Evolutionary conservation across 1,139 yeast species (phyloP), one percentile per base, ranked within the genome.

Genomic region (Arxiozyma heterogenica): DNA sequence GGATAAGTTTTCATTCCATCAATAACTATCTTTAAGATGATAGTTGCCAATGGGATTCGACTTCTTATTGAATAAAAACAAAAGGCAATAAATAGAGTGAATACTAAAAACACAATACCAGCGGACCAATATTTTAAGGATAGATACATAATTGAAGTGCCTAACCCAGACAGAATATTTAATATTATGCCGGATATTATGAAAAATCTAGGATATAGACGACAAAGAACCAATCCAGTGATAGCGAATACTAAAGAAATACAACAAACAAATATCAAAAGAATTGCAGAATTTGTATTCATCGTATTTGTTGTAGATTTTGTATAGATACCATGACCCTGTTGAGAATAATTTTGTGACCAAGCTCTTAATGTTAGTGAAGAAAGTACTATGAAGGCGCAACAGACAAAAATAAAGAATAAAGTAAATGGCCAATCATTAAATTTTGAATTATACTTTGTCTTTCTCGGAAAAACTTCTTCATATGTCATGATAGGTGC

Each of bases 361-460:
- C 86, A 84, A 11, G 87, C 84, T 60, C 81, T 75, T 57, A 90
- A 70, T 0, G 88, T 80, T 51, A 88, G 76, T 6, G 79, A 86
- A 0, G 95, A 85, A 46, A 90, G 74, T 0, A 82, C 91, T 47
- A 83, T 68, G 65, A 88, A 88, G 0, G 93, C 96, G 23, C 74
- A 79, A 6, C 84, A 75, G 12, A 84, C 81, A 6, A 77, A 72
- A 20, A 81, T 62, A 63, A 88, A 86, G 58, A 89, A 73, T 1
- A 86, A 61, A 0, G 86, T 76, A 61, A 86, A 86, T 0, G 86
- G 84, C 79, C 83, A 75, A 67, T 90, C 96, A 63, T 88, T 84
- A 71, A 76, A 80, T 59, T 72, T 77, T 11, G 88, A 88, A 63
- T 82, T 84, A 9, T 57, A 54, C 43, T 64, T 67, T 27, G 30